Evolutionary conservation across 768 basidiomycete species (phyloP).

Genomic region (Amanita brunnescens): DNA sequence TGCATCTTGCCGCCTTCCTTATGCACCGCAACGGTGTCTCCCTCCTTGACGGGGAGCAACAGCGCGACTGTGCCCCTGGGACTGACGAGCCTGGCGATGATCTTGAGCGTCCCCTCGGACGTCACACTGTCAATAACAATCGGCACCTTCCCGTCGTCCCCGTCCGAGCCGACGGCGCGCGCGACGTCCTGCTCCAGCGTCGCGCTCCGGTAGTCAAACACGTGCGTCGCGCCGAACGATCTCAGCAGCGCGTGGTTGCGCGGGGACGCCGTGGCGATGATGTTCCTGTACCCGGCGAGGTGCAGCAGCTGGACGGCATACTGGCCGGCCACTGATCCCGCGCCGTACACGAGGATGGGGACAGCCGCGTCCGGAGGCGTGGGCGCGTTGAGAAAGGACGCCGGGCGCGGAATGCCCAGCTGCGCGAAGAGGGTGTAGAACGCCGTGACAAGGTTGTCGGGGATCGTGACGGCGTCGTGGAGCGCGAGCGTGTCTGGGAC

Average conservation of each 20-base stretch:
- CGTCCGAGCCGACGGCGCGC: conserved; percentile 12
- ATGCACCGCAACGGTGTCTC: conserved; percentile 23
- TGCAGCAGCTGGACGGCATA: conserved; percentile 25
- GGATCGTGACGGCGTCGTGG: conserved; percentile 29
- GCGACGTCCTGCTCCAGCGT: conserved; percentile 22
- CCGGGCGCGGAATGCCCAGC: conserved; percentile 25
- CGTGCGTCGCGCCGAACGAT: conserved; percentile 27
- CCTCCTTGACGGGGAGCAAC: conserved; percentile 39
- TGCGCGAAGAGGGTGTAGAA: conserved; percentile 30
- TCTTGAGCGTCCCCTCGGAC: conserved; percentile 24
- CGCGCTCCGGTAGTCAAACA: conserved; percentile 26
- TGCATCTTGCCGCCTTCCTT: conserved; percentile 18
- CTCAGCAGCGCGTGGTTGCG: conserved; percentile 21
- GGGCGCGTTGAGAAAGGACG: conserved; percentile 18
- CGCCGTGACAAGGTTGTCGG: conserved; percentile 33
- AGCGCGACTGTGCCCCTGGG: conserved; percentile 32
- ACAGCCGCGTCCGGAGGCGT: conserved; percentile 17
- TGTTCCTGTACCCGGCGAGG: conserved; percentile 28
- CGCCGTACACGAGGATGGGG: conserved; percentile 35
- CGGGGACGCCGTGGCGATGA: conserved; percentile 29
- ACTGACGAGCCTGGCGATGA: conserved; percentile 28
- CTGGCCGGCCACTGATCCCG: conserved; percentile 28
- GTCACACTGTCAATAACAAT: conserved; percentile 27
- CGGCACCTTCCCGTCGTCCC: conserved; percentile 17
- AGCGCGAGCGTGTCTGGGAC: conserved; percentile 15